phyloP scores from a whole-genome alignment of 2,329 filamentous ascomycete species.

The Laburnicola sp. region DNA sequence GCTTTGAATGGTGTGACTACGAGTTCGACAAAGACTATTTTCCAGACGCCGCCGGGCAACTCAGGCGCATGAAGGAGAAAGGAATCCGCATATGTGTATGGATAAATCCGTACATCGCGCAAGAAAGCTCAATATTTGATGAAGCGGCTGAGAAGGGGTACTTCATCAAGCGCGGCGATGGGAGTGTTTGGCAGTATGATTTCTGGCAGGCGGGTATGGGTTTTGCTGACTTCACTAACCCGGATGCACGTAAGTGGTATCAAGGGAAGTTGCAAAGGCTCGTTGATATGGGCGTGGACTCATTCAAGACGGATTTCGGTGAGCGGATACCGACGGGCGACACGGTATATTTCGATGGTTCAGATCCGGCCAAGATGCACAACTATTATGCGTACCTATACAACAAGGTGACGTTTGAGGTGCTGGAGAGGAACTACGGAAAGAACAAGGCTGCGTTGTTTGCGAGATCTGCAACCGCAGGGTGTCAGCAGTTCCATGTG shows the following conservation, averaged over 20 bases:
- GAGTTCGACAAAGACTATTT: slow-evolving; percentile 17
- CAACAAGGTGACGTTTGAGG: slow-evolving; percentile 18
- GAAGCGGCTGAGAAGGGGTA: slow-evolving; percentile 17
- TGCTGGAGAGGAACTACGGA: slow-evolving; percentile 14
- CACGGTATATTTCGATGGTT: slow-evolving; percentile 17
- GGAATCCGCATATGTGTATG: slow-evolving; percentile 14
- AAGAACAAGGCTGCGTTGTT: slow-evolving; percentile 17
- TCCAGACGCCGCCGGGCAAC: slow-evolving; percentile 15
- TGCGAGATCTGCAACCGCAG: slow-evolving; percentile 16
- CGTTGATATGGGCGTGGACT: slow-evolving; percentile 17
- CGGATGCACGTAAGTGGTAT: slow-evolving; percentile 16
- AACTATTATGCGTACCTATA: slow-evolving; percentile 20
- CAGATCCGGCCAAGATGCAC: slow-evolving; percentile 17
- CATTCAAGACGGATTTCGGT: slow-evolving; percentile 20
- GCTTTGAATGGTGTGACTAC: slow-evolving; percentile 19
- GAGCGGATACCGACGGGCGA: slow-evolving; percentile 19
- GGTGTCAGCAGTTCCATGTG: slow-evolving; percentile 16
- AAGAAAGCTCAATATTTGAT: slow-evolving; percentile 17
- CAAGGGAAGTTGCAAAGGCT: slow-evolving; percentile 16
- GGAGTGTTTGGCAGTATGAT: slow-evolving; percentile 18
- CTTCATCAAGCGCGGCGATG: slow-evolving; percentile 16
- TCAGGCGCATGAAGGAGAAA: slow-evolving; percentile 13
- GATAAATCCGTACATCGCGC: slow-evolving; percentile 20
- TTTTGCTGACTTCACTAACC: slow-evolving; percentile 19
- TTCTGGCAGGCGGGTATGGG: slow-evolving; percentile 19